Evolutionary conservation across 305 asterid genomes (phyloP).

Genomic region (Solanum hybrid): DNA sequence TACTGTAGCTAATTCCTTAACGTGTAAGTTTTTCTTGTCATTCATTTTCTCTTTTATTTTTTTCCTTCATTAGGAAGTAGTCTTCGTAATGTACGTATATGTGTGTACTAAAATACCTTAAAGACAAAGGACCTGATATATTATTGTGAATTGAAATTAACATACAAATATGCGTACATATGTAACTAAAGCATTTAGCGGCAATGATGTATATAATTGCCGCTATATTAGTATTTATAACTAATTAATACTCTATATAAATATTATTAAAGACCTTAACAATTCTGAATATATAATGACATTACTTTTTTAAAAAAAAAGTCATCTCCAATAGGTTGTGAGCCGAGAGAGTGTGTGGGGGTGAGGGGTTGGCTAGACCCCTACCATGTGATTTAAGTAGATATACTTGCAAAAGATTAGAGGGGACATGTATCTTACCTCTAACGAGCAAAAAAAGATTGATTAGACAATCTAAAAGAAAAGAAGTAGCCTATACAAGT

Average conservation of each 20-base stretch:
- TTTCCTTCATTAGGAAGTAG: neutral
- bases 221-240: no score
- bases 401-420: no score
- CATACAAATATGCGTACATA: neutral
- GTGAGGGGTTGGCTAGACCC: neutral
- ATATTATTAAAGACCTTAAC: no score
- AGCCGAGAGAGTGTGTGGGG: neutral
- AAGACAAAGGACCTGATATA: neutral
- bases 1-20: neutral
- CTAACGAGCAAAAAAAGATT: neutral
- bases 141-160: neutral
- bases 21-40: neutral
- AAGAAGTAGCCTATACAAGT: no score
- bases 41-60: neutral
- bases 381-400: neutral
- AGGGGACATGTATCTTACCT: neutral
- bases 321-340: neutral
- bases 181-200: neutral
- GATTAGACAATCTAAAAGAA: neutral
- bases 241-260: no score
- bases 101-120: neutral
- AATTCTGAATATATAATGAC: no score
- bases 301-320: no score
- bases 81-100: neutral
- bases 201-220: neutral